These are phyloP conservation scores for Fraxinus xanthoxyloides DNA, from an alignment of 305 asterid genomes.

Conservation along the genomic window DNA sequence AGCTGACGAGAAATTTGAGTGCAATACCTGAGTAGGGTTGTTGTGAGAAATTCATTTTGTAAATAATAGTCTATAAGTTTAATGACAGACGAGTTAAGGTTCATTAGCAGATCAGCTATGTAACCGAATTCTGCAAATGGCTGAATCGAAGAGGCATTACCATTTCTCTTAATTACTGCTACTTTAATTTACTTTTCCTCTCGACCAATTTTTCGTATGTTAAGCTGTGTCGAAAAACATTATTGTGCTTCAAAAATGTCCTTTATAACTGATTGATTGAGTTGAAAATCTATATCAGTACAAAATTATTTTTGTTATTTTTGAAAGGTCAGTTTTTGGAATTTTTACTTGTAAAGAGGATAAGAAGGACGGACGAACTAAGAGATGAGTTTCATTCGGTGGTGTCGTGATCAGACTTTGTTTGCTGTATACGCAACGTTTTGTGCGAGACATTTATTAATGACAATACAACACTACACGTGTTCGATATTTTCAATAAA, in stretches of 20 bases:
- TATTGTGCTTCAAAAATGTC: not conserved
- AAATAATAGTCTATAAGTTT: constrained; percentile 24
- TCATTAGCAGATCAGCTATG: not conserved
- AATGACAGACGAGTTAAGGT: not conserved
- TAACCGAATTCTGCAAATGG: not conserved
- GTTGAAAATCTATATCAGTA: not conserved
- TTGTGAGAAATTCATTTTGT: constrained; percentile 22
- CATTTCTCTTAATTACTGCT: no score
- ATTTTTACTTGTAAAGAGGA: not conserved
- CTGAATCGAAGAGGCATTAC: not conserved
- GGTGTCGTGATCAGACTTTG: not conserved
- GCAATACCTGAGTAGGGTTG: constrained; percentile 46
- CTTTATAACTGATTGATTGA: not conserved
- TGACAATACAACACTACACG: not conserved
- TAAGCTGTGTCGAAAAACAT: not conserved
- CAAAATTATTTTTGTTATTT: not conserved
- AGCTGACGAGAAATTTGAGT: constrained; percentile 36
- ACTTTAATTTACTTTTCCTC: not conserved
- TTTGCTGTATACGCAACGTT: not conserved
- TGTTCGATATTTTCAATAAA: no score
- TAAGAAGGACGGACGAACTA: not conserved
- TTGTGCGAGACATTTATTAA: not conserved
- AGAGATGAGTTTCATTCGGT: not conserved
- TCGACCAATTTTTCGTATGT: no score
- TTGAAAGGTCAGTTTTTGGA: not conserved